Conservation (phyloP, 2,329 filamentous ascomycete species). For the Dactylonectria macrodidyma region DNA sequence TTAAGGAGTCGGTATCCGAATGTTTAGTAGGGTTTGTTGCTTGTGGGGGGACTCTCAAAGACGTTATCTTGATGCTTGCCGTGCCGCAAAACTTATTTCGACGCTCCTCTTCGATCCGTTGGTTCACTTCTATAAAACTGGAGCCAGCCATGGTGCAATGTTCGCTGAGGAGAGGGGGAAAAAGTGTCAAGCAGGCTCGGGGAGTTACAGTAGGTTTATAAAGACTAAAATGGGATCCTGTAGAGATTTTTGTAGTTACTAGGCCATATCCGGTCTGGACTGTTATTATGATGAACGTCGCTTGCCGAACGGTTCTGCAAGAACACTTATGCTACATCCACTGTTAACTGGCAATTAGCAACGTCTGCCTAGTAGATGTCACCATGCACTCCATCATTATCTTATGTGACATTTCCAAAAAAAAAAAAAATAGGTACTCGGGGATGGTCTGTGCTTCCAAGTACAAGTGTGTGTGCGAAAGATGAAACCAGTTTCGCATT, state of each 20-base stretch:
- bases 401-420: not conserved
- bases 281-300: not conserved
- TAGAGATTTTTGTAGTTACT: not conserved
- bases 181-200: not conserved
- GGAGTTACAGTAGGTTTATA: constrained; percentile 4
- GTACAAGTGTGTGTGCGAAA: too few relatives aligned
- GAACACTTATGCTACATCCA: constrained; percentile 1
- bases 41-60: constrained; percentile 1
- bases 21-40: constrained; percentile 2
- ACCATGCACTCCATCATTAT: not conserved
- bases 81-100: constrained; percentile 5
- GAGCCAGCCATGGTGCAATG: not conserved
- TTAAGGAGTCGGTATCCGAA: constrained; percentile 1
- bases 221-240: not conserved
- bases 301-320: constrained; percentile 1
- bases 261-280: not conserved
- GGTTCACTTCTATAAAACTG: constrained; percentile 12
- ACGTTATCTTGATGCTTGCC: constrained; percentile 7
- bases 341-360: not conserved
- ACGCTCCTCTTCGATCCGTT: constrained; percentile 10
- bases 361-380: not conserved
- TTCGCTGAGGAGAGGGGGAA: not conserved
- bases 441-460: too few relatives aligned
- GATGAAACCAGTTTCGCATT: too few relatives aligned
- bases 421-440: too few relatives aligned